Evolutionary conservation across 208 protist species (phyloP), one percentile per base, ranked within the genome.

Genomic region (Leishmania arabica): DNA sequence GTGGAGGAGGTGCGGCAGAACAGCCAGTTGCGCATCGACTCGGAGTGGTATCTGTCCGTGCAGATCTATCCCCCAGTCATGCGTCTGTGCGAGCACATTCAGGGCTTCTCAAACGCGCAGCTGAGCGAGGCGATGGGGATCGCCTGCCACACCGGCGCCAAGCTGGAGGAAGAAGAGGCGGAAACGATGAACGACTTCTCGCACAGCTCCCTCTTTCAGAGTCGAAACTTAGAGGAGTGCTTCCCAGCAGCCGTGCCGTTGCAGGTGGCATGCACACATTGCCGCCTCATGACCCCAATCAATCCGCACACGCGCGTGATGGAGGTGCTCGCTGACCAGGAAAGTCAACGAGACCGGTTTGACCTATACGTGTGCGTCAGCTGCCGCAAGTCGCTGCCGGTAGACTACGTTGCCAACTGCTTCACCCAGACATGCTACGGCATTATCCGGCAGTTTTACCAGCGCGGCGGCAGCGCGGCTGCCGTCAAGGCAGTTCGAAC

Each of bases 11-110:
- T 98, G 53, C 88, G 86, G 76, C 73, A 89, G 51, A 88, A 89
- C 69, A 87, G 58, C 45, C 62, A 77, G 21, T 80, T 97, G 21
- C 81, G 80, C n/a, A 75, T 99, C 74, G 97, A 99, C 79, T 77
- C 93, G 1, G 96, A 99, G 80, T 99, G 98, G 97, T 99, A 99
- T 86, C 77, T 99, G 0, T 69, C 89, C 27, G 89, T 96, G 54
- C 99, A 99, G 86, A 80, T 99, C 31, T 98, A 98, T 81, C 98
- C 98, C 24, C 97, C 98, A 0, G 93, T 99, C 37, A 90, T 97
- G 88, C 97, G 99, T 81, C 83, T 99, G 81, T 98, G 91, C 68
- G 97, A 98, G 79, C 93, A 98, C 74, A 97, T 99, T 76, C 93
- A 97, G 80, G 95, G 95, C 49, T 97, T 97, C 80, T 91, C 89